Evolutionary conservation across 202 grass and related monocot genomes (phyloP).

Genomic region (Zizania palustris): DNA sequence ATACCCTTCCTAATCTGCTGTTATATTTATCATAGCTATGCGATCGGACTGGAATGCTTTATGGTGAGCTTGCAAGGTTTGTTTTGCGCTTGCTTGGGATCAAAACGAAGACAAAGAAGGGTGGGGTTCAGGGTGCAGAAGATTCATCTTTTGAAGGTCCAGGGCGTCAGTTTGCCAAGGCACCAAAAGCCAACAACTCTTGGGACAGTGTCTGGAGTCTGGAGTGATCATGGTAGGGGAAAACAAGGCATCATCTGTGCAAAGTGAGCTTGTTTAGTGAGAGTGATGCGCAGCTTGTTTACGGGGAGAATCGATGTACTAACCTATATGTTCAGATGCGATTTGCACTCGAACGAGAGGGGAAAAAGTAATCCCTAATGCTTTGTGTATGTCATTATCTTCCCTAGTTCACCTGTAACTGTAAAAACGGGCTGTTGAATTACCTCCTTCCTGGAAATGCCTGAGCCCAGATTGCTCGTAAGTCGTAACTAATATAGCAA

Average conservation of each 20-base stretch:
- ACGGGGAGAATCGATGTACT: constrained; percentile 22
- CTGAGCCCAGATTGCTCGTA: background rate
- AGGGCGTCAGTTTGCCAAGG: constrained; percentile 48
- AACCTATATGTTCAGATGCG: constrained; percentile 3
- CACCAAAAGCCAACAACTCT: constrained; percentile 54
- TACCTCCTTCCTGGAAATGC: background rate
- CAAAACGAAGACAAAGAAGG: constrained; percentile 65
- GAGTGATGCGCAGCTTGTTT: background rate
- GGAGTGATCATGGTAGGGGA: constrained; percentile 50
- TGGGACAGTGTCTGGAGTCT: constrained; percentile 92
- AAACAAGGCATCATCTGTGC: constrained; percentile 32
- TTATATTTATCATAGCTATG: constrained; percentile 58
- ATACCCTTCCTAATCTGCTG: constrained; percentile 11
- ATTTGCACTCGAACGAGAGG: constrained; percentile 25
- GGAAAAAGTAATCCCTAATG: constrained; percentile 31
- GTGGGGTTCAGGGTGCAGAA: constrained; percentile 32
- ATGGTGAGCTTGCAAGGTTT: constrained; percentile 83
- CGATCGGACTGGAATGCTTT: constrained; percentile 80
- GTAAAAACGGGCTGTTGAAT: constrained; percentile 5
- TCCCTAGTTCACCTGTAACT: constrained; percentile 27
- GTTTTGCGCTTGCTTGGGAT: constrained; percentile 73
- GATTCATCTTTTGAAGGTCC: constrained; percentile 33
- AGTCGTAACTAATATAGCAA: background rate
- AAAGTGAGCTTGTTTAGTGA: background rate
- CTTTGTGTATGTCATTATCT: constrained; percentile 22